Base-by-base conservation (phyloP, 2,329 filamentous ascomycete genomes). In the Diaporthe nobilis region DNA sequence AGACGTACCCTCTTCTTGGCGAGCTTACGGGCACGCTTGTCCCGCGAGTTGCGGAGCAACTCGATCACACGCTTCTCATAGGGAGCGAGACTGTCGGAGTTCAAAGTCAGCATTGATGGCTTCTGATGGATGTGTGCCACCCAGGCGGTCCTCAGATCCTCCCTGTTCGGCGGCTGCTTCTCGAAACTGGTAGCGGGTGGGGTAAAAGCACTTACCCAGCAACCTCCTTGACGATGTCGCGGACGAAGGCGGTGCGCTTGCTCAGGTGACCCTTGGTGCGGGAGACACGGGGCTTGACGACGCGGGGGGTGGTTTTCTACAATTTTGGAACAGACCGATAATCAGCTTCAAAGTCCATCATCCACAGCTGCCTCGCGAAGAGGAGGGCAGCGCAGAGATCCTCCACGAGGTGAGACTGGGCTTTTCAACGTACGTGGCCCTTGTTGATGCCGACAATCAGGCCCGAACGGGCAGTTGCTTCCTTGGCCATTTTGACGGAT, bases 1-100 rank as follows among this genome's bases (percentile, higher is more conserved):
- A 74, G 77, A 92, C 94, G 82, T 92, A 96, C 94, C 88, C 96
- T 93, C 94, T 98, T 98, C 96, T 98, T 98, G 85, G 96, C 96
- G 85, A 98, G 94, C 94, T 98, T 98, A 83, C 96, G 93, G 85
- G 96, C 96, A 89, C 96, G 95, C 95, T 98, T 98, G 90, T 99
- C 97, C 91, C 98, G 97, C 91, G 92, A 94, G 94, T 99, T 99
- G 85, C 97, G 95, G 89, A 99, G 94, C 86, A 99, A 91, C 92
- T 99, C 97, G 86, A 99, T 98, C 83, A 99, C 95, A 86, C 97
- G 95, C 88, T 97, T 96, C 93, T 99, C 97, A 88, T 99, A 97
- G 84, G 95, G 95, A 82, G 95, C 95, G 82, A 97, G 94, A 85
- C 94, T 93, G 77, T 77, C 37, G 25, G 20, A 49, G 37, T 31